These are phyloP conservation scores for Suillus clintonianus DNA, from an alignment of 768 basidiomycete genomes.

Conservation along the genomic window DNA sequence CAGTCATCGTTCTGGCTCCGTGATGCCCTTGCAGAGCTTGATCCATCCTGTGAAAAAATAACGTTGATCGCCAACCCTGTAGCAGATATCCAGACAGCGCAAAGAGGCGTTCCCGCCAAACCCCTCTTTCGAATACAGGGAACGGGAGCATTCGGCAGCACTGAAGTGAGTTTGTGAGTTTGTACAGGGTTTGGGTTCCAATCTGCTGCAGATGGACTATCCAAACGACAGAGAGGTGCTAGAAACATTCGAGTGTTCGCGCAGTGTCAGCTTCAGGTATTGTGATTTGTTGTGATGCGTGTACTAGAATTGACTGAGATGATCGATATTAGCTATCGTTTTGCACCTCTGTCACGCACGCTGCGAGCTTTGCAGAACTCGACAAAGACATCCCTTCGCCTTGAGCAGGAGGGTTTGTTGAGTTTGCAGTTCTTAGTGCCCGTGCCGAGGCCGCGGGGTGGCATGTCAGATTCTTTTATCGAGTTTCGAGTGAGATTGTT, in stretches of 20 bases:
- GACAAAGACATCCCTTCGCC: conserved; percentile 85
- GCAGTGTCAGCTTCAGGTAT: conserved; percentile 71
- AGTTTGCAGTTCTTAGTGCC: conserved; percentile 92
- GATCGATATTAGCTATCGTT: conserved; percentile 65
- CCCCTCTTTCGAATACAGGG: conserved; percentile 82
- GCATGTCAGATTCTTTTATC: conserved; percentile 67
- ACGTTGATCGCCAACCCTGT: conserved; percentile 81
- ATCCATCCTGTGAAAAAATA: conserved; percentile 83
- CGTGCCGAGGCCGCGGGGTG: conserved; percentile 39
- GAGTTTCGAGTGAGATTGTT: conserved; percentile 76
- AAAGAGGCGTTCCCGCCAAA: conserved; percentile 31
- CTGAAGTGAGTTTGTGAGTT: conserved; percentile 56
- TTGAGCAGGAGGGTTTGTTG: conserved; percentile 79
- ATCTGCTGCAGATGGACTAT: conserved; percentile 79
- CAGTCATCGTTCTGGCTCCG: conserved; percentile 86
- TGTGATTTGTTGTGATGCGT: not conserved
- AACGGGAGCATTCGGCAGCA: conserved; percentile 79
- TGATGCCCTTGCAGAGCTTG: conserved; percentile 89
- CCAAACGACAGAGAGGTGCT: conserved; percentile 91
- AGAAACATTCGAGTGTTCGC: conserved; percentile 83
- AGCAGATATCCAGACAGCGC: conserved; percentile 23
- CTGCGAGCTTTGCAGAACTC: conserved; percentile 79
- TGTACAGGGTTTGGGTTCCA: not conserved
- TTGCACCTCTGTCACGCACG: conserved; percentile 72
- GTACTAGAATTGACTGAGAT: not conserved